Evolutionary conservation across 495 filamentous ascomycete genomes (phyloP).

Genomic region (Platismatia glauca): DNA sequence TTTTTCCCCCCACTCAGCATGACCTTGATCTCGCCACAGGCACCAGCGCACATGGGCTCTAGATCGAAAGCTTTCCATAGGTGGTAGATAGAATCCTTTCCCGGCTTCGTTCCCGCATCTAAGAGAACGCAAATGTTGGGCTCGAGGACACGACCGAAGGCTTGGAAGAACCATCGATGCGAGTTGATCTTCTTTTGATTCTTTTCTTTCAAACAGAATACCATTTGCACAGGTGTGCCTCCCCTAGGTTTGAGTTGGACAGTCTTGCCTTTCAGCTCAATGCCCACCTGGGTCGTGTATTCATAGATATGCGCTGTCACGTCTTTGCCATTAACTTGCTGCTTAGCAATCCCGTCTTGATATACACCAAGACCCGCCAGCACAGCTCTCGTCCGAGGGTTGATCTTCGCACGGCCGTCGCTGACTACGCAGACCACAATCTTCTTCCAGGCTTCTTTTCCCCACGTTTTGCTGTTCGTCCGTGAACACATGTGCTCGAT

Average conservation of each 20-base stretch:
- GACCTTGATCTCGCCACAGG: slow-evolving; percentile 98
- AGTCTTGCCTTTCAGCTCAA: slow-evolving; percentile 80
- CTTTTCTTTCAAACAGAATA: slow-evolving; percentile 99
- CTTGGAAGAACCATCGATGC: slow-evolving; percentile 98
- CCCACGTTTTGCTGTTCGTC: slow-evolving; percentile 91
- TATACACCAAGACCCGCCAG: slow-evolving; percentile 91
- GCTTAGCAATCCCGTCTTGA: slow-evolving; percentile 97
- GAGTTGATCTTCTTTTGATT: slow-evolving; percentile 99
- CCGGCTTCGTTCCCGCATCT: slow-evolving; percentile 92
- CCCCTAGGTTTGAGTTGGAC: slow-evolving; percentile 68
- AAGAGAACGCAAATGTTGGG: slow-evolving; percentile 96
- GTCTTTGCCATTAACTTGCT: slow-evolving; percentile 93
- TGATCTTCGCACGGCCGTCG: slow-evolving; percentile 97
- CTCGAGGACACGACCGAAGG: slow-evolving; percentile 84
- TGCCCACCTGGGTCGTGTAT: slow-evolving; percentile 88
- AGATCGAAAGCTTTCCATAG: slow-evolving; percentile 98
- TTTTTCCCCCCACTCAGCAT: slow-evolving; percentile 92
- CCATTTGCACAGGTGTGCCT: slow-evolving; percentile 83
- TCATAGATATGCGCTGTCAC: slow-evolving; percentile 99
- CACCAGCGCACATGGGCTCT: slow-evolving; percentile 93
- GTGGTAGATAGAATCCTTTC: slow-evolving; percentile 87
- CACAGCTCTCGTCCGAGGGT: slow-evolving; percentile 80
- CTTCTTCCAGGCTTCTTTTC: slow-evolving; percentile 98
- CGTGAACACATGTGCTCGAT: slow-evolving; percentile 94
- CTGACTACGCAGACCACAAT: slow-evolving; percentile 98